These are phyloP conservation scores for Aspergillus biplanus DNA, from an alignment of 495 filamentous ascomycete species.

Conservation along the genomic window DNA sequence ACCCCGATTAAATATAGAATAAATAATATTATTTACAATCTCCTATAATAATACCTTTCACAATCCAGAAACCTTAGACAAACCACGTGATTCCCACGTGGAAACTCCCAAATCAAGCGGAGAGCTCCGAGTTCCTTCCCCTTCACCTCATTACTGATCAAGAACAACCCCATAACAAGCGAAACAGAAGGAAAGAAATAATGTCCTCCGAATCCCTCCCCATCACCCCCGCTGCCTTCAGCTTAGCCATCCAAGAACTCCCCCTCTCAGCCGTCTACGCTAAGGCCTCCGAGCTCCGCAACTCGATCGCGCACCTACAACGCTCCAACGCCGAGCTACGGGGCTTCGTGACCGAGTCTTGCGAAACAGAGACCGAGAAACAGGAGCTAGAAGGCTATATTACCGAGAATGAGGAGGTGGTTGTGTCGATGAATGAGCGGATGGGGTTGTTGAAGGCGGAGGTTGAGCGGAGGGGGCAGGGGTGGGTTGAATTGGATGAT, in stretches of 20 bases:
- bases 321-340: constrained; percentile 76
- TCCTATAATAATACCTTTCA: too few species aligned
- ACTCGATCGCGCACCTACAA: constrained; percentile 79
- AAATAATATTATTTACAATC: too few species aligned
- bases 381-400: constrained; percentile 45
- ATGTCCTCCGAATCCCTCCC: constrained; percentile 45
- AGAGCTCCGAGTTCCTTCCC: too few species aligned
- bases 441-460: constrained; percentile 69
- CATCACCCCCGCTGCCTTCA: constrained; percentile 50
- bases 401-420: constrained; percentile 74
- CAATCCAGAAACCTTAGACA: too few species aligned
- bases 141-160: too few species aligned
- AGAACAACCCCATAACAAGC: background rate
- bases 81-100: too few species aligned
- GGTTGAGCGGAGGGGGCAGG: constrained; percentile 73
- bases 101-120: too few species aligned
- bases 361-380: constrained; percentile 68
- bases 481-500: constrained; percentile 62
- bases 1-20: too few species aligned
- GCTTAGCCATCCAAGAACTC: constrained; percentile 72
- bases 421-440: constrained; percentile 72
- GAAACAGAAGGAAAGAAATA: constrained; percentile 10
- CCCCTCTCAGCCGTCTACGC: constrained; percentile 71
- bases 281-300: constrained; percentile 82
- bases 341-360: constrained; percentile 55